Evolutionary conservation across 2,329 filamentous ascomycete species (phyloP).

Genomic region (Ampelomyces quisqualis): DNA sequence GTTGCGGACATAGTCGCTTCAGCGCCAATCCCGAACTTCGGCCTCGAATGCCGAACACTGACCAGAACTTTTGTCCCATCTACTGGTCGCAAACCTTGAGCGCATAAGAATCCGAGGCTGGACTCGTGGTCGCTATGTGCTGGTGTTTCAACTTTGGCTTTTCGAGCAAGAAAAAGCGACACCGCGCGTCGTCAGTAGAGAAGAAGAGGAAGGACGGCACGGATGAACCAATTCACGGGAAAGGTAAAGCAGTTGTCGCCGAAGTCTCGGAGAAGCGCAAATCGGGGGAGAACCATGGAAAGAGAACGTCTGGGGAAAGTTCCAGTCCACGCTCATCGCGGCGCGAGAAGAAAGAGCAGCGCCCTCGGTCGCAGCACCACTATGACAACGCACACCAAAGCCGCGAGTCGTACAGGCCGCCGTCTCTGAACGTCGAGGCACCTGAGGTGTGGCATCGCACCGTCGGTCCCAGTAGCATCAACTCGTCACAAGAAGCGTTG

Average conservation of each 20-base stretch:
- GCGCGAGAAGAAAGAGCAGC: conserved; percentile 23
- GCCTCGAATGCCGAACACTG: conserved; percentile 25
- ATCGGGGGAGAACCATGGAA: conserved; percentile 28
- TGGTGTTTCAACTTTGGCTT: conserved; percentile 40
- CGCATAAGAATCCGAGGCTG: conserved; percentile 31
- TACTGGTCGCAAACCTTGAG: conserved; percentile 18
- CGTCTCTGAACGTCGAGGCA: conserved; percentile 29
- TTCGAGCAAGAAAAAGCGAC: conserved; percentile 35
- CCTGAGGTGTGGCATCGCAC: conserved; percentile 34
- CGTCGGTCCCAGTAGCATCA: conserved; percentile 23
- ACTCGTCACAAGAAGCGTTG: conserved; percentile 39
- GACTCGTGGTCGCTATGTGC: conserved; percentile 39
- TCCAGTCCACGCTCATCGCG: conserved; percentile 27
- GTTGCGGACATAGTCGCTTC: conserved; percentile 20
- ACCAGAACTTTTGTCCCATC: conserved; percentile 13
- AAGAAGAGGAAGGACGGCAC: conserved; percentile 35
- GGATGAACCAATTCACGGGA: conserved; percentile 25
- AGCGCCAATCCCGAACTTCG: conserved; percentile 31
- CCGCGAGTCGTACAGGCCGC: conserved; percentile 24
- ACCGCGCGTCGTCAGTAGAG: conserved; percentile 26
- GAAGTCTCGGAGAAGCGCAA: conserved; percentile 37
- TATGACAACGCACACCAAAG: conserved; percentile 17
- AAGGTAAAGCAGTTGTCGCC: conserved; percentile 25
- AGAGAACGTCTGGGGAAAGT: conserved; percentile 28
- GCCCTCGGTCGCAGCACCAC: conserved; percentile 21